Percentiles rank a stretch among this genome's conserved stretches.
Conservation (phyloP, 139 green algal species). For the Diplosphaera chodatii region DNA sequence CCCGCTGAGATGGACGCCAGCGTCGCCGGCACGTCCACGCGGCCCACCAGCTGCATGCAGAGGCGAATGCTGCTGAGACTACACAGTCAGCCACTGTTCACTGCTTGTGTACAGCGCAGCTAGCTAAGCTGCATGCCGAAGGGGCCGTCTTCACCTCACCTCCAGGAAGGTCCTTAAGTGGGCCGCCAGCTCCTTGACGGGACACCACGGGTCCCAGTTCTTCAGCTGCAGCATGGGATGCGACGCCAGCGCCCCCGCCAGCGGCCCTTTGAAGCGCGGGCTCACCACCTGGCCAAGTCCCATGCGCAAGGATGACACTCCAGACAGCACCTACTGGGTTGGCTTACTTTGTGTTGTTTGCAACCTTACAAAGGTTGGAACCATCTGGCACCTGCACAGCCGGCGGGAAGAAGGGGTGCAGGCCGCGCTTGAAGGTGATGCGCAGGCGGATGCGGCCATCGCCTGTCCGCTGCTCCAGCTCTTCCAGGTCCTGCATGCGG, state of each 20-base stretch:
- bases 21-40: slow-evolving; percentile 45
- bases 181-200: slow-evolving; percentile 36
- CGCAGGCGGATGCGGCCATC: slow-evolving; percentile 51
- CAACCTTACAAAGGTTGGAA: too few species aligned
- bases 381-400: slow-evolving; percentile 34
- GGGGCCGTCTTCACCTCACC: too few species aligned
- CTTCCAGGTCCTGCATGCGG: slow-evolving; percentile 54
- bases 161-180: slow-evolving; percentile 53
- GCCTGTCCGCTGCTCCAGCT: slow-evolving; percentile 41
- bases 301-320: too few species aligned
- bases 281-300: slow-evolving; percentile 24
- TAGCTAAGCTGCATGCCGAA: too few species aligned
- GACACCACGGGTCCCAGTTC: slow-evolving; percentile 66
- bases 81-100: too few species aligned
- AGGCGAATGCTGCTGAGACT: too few species aligned
- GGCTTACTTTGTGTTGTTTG: too few species aligned
- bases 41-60: slow-evolving; percentile 24
- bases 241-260: slow-evolving; percentile 43
- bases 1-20: slow-evolving; percentile 33
- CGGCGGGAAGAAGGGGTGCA: slow-evolving; percentile 83
- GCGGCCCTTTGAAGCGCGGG: slow-evolving; percentile 43
- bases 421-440: slow-evolving; percentile 71
- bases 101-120: too few species aligned
- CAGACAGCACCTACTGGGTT: too few species aligned
- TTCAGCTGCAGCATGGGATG: slow-evolving; percentile 61